phyloP scores from a whole-genome alignment of 495 filamentous ascomycete species.

The Thermochaetoides thermophila region DNA sequence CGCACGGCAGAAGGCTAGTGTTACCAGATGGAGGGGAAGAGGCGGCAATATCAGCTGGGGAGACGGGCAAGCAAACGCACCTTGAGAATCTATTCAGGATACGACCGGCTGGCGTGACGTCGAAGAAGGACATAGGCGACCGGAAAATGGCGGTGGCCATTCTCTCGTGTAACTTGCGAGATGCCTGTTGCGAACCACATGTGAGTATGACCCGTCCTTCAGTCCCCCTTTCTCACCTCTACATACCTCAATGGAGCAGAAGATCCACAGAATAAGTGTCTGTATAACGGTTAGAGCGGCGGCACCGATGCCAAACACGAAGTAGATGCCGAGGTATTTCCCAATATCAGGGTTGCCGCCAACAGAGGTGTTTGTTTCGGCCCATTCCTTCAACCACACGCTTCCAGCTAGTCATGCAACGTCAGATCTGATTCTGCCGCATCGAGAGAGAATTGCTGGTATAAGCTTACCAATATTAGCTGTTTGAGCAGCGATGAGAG shows the following conservation, averaged over 20 bases:
- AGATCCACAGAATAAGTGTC: conserved; percentile 94
- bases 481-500: conserved; percentile 65
- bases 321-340: conserved; percentile 88
- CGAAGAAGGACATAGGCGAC: conserved; percentile 97
- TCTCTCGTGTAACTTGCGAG: conserved; percentile 87
- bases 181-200: conserved; percentile 41
- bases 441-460: no score
- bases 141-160: conserved; percentile 98
- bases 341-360: conserved; percentile 60
- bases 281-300: conserved; percentile 77
- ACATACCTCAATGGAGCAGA: conserved; percentile 89
- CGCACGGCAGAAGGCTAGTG: conserved; percentile 8
- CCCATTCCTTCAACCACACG: conserved; percentile 88
- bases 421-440: not conserved
- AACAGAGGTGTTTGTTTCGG: conserved; percentile 55
- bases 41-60: not conserved
- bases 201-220: conserved; percentile 6
- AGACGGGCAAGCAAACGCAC: conserved; percentile 26
- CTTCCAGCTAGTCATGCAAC: conserved; percentile 57
- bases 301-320: conserved; percentile 84
- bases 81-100: conserved; percentile 96
- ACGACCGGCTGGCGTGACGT: conserved; percentile 92
- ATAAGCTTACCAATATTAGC: conserved; percentile 54
- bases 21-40: conserved; percentile 2
- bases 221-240: conserved; percentile 1